These are phyloP conservation scores for Schizonepeta tenuifolia DNA, from an alignment of 257 asterid species.

Conservation along the genomic window DNA sequence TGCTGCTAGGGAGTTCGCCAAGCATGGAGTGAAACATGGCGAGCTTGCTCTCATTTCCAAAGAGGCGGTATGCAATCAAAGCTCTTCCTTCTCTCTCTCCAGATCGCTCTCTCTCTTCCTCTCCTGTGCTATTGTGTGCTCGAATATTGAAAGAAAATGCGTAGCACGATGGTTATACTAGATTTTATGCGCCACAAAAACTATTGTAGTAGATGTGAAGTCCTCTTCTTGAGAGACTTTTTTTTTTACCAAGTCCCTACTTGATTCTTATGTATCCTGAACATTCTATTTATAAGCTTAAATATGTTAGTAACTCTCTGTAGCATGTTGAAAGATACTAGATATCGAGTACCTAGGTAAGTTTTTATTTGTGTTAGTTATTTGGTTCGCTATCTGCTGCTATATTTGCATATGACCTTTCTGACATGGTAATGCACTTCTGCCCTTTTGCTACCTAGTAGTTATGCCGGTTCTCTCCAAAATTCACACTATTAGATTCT, in stretches of 20 bases:
- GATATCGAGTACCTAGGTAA: too few relatives aligned
- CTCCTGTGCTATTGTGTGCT: neutral
- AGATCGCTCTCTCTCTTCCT: neutral
- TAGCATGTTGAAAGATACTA: neutral
- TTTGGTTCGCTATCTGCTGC: neutral
- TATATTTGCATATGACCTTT: neutral
- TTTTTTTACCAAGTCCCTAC: neutral
- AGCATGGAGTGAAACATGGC: constrained; percentile 76
- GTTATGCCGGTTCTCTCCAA: neutral
- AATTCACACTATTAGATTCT: neutral
- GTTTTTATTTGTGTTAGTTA: neutral
- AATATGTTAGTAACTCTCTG: neutral
- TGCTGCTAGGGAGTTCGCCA: constrained; percentile 84
- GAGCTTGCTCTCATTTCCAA: constrained; percentile 83
- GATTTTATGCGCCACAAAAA: neutral
- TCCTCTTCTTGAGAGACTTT: neutral
- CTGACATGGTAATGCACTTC: constrained; percentile 3
- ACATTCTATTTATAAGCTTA: neutral
- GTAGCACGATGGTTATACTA: neutral
- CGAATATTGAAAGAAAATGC: neutral
- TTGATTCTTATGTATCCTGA: neutral
- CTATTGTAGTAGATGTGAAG: neutral
- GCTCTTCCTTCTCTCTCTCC: too few relatives aligned
- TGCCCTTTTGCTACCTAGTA: neutral
- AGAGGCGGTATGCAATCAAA: constrained; percentile 66